These are phyloP conservation scores for Colletotrichum limetticola DNA, from an alignment of 2,329 filamentous ascomycete genomes.

Conservation along the genomic window DNA sequence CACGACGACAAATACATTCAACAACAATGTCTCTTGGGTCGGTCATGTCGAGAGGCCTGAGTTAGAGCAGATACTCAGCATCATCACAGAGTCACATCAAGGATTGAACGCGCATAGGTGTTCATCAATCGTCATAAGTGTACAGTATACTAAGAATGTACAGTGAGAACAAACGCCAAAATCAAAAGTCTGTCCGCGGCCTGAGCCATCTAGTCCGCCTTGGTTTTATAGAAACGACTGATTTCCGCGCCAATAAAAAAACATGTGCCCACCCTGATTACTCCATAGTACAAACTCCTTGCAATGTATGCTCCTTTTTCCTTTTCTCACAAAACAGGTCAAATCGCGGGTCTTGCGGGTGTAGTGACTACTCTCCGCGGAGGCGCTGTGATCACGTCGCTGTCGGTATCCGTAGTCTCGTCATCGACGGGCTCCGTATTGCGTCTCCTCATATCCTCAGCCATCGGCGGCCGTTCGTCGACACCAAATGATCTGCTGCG, in stretches of 20 bases:
- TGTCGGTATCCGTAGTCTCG: constrained; percentile 21
- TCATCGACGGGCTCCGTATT: constrained; percentile 33
- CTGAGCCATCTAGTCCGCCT: constrained; percentile 22
- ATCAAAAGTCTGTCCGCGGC: constrained; percentile 12
- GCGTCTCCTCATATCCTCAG: constrained; percentile 26
- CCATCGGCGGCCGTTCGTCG: constrained; percentile 1
- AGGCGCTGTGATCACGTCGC: constrained; percentile 4
- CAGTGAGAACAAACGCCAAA: constrained; percentile 16
- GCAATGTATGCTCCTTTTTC: neutral
- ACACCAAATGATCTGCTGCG: constrained; percentile 29
- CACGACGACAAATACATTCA: too few relatives aligned
- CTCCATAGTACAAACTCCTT: constrained; percentile 26
- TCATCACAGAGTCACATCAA: neutral
- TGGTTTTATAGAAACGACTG: constrained; percentile 12
- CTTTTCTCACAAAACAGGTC: neutral
- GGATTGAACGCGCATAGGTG: neutral
- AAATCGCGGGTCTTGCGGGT: constrained; percentile 3
- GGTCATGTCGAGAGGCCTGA: too few relatives aligned
- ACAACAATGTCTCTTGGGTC: neutral
- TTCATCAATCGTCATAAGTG: constrained; percentile 23
- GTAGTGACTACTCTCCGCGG: constrained; percentile 30
- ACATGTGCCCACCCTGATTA: neutral
- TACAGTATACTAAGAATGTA: constrained; percentile 28
- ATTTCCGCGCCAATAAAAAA: constrained; percentile 2
- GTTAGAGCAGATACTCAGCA: neutral